Base-by-base conservation (phyloP, 306 rosid species). In the Quercus dentata region DNA sequence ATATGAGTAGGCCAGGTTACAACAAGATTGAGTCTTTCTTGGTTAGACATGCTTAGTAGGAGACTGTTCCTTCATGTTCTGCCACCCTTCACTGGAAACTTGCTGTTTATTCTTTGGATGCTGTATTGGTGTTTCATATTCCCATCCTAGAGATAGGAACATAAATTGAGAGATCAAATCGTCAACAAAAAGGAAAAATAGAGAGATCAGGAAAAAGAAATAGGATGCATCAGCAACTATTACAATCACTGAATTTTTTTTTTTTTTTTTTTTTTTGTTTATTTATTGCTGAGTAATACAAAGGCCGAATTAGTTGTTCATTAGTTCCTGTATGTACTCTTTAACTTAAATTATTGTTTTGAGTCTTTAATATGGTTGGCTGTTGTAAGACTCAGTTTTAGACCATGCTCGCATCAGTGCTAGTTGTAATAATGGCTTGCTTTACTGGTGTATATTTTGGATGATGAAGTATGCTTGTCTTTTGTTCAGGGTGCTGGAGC, bases 401-500 rank as follows among this genome's bases (percentile, higher is more conserved):
- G 6, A 21, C 52, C 30, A 56, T 1, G 2, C 64, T 18, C 3
- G 68, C 74, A 25, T 51, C 52, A 52, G 38, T 71, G 79, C 13
- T 55, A 13, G 7, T 63, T 62, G n/a, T 52, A 81, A 72, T 56
- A 56, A 23, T 27, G 76, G 49, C 57, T 74, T 77, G 62, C 70
- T 77, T 67, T 46, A 46, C 74, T 46, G 83, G 67, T 74, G 56
- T 35, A 68, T 73, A 70, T 86, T 77, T 77, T 79, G 30, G 74
- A 79, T 35, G 75, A 9, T 57, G 55, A 56, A 27, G 3, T 78
- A 65, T n/a, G 31, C 79, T 68, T 68, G 64, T 68, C 74, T 81
- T 67, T 21, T 81, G 27, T 82, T 65, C 85, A 95, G 99, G 99
- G 99, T 67, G 99, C 99, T 57, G 99, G 98, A 71, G 95, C 96